Conservation (phyloP, 2,329 filamentous ascomycete species). For the Pezicula neosporulosa region DNA sequence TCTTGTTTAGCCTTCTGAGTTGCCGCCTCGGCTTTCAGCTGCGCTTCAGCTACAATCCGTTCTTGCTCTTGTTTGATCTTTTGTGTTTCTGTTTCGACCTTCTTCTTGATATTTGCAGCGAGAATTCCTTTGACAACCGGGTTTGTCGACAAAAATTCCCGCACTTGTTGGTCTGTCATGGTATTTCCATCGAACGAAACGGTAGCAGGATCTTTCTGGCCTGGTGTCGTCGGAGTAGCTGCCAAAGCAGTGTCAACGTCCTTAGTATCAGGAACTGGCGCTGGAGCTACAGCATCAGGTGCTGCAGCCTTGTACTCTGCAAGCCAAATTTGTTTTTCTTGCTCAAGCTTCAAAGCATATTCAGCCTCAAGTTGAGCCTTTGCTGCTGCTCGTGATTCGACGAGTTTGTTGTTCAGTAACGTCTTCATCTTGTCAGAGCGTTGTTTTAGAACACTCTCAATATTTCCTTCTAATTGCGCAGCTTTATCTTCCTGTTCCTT, state of each 20-base stretch:
- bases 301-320: conserved; percentile 42
- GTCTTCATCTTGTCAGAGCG: conserved; percentile 69
- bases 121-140: conserved; percentile 55
- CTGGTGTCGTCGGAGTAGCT: conserved; percentile 19
- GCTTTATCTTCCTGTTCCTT: conserved; percentile 62
- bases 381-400: conserved; percentile 46
- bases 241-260: conserved; percentile 1
- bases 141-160: conserved; percentile 52
- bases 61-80: conserved; percentile 50
- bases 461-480: conserved; percentile 53
- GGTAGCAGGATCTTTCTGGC: conserved; percentile 9
- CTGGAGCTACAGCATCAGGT: conserved; percentile 27
- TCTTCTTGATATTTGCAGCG: conserved; percentile 62
- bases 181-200: conserved; percentile 26
- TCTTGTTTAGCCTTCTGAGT: conserved; percentile 34
- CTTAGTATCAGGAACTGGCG: conserved; percentile 31
- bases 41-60: conserved; percentile 42
- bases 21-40: conserved; percentile 37
- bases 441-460: conserved; percentile 57
- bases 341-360: conserved; percentile 50
- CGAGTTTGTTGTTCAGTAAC: conserved; percentile 64
- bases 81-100: conserved; percentile 62
- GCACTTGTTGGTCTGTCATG: conserved; percentile 49
- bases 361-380: conserved; percentile 49
- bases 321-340: conserved; percentile 60